Percentiles rank a stretch among this genome's conserved stretches.
phyloP scores from a whole-genome alignment of 495 filamentous ascomycete species.

The Neurospora sp. region DNA sequence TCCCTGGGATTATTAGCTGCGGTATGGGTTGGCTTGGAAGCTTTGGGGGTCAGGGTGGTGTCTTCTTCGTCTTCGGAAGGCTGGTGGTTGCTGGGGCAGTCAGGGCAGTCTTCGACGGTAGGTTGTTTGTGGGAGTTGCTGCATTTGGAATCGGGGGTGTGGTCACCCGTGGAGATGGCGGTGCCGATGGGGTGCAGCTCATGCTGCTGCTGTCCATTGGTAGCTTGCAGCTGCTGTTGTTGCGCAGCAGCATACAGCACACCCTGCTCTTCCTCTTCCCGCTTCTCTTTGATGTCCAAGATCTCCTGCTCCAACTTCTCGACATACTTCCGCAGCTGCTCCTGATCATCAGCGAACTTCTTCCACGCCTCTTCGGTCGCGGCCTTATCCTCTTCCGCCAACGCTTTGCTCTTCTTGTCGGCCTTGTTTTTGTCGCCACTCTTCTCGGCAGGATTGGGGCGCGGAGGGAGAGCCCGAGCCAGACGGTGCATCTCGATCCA shows the following conservation, averaged over 20 bases:
- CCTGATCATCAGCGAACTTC: constrained; percentile 8
- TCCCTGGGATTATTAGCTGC: background rate
- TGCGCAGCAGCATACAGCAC: background rate
- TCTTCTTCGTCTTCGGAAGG: background rate
- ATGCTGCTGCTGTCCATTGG: background rate
- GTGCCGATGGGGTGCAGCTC: background rate
- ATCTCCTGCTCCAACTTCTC: constrained; percentile 12
- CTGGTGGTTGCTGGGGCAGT: background rate
- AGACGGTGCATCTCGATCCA: constrained; percentile 17
- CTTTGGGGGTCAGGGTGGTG: background rate
- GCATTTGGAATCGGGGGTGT: background rate
- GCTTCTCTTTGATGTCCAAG: constrained; percentile 3
- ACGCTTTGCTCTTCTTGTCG: background rate
- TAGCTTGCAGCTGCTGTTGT: background rate
- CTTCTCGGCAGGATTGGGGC: background rate
- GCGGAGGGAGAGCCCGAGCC: constrained; percentile 5
- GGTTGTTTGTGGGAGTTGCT: background rate
- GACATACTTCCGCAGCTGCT: constrained; percentile 10
- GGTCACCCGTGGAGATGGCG: background rate
- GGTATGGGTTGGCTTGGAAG: background rate
- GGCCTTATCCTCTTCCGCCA: background rate
- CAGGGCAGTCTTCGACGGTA: background rate
- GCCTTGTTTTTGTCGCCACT: background rate
- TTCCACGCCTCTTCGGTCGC: constrained; percentile 5
- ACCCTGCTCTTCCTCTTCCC: background rate